Evolutionary conservation across 1,284 basidiomycete genomes (phyloP), one percentile per base, ranked within the genome.

Genomic region (Austropuccinia psidii): DNA sequence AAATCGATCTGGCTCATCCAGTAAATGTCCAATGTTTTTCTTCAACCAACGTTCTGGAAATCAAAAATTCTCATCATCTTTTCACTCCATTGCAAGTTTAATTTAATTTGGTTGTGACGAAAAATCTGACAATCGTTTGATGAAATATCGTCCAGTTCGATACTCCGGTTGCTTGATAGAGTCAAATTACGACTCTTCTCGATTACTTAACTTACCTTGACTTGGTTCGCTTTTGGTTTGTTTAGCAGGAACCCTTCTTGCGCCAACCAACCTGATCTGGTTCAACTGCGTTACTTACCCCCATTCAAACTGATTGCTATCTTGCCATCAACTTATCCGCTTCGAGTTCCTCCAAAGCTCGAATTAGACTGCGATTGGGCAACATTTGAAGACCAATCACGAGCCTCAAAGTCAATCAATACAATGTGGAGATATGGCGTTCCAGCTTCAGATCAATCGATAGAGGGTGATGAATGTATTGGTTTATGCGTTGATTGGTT

Each of bases 401-500:
- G 52, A 11, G 52, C 29, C 24, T 17, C 31, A 35, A 4, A 4
- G 6, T 29, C 31, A 35, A 33, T 55, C 52, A 35, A 35, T 11
- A 9, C 15, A 35, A 55, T 55, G 4, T 55, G 52, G 52, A n/a
- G 6, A 5, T 13, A 4, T 7, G n/a, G 52, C 29, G 19, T 19
- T 13, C 7, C 52, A 19, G 9, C 19, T 29, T 29, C 31, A 13
- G 52, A n/a, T 11, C 50, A 54, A 17, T 29, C 35, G 35, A 35
- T 41, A 35, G 49, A 52, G 8, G 55, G 57, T 39, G 29, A 60
- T 8, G 57, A 39, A 33, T 60, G 57, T 60, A 29, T 60, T 13
- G 57, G 13, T 33, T 4, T 60, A 15, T 60, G 57, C 29, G 57
- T 60, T 7, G 57, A 60, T 33, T 60, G 57, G 57, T 35, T 60